Base-by-base conservation (phyloP, 2,329 filamentous ascomycete genomes). In the Orbilia ellipsospora region DNA sequence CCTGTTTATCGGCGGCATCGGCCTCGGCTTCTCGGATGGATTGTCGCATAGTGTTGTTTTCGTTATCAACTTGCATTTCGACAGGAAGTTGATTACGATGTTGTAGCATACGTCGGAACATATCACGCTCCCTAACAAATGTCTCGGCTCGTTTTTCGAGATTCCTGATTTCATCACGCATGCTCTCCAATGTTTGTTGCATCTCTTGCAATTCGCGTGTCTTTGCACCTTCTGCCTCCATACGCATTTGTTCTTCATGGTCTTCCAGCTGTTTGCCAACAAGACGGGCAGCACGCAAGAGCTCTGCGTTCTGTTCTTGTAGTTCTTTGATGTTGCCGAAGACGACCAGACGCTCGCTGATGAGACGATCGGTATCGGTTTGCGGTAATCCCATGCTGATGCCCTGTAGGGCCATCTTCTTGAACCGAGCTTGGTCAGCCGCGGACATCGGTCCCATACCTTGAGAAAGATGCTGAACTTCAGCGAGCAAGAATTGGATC, bases 61-160 rank as follows among this genome's bases (percentile, higher is more conserved):
- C 83, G 59, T 84, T 84, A 12, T 77, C 79, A 16, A 74, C 67
- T 64, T 77, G 73, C 66, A 72, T 70, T 20, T 77, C 73, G 8
- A 45, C 63, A 1, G 60, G 73, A 16, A 70, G 57, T 56, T 69
- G 74, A 28, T 74, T 73, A 70, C 89, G 87, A 77, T 95, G 92
- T 78, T 94, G 92, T 31, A 97, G 87, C 85, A 98, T 94, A 62
- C 94, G 93, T 20, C 94, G 90, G 89, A 97, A 98, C 88, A 97
- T 97, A 81, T 99, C 94, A 77, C 95, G 90, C 83, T 99, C 95
- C 80, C 93, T 92, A 81, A 95, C 93, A 82, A 96, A 97, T 82
- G 92, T 96, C 84, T 97, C 92, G 77, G 93, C 92, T 69, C 94
- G 92, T 31, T 91, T 89, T 40, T 77, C 77, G 78, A 97, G 90